Evolutionary conservation across 2,329 filamentous ascomycete species (phyloP).

Genomic region (Rhexocercosporidium sp.): DNA sequence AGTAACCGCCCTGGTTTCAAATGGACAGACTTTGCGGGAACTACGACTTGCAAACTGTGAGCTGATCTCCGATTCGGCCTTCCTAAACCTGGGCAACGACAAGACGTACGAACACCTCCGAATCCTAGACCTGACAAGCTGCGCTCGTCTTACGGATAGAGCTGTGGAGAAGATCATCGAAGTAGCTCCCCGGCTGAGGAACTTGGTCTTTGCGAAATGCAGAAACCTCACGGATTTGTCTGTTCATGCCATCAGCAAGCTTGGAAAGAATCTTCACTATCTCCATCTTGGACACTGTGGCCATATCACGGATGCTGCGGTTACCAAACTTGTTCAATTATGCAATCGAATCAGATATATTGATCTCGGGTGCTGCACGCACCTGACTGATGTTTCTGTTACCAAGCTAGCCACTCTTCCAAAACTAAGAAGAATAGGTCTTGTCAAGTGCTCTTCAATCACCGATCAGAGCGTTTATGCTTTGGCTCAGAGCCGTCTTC

Average conservation of each 20-base stretch:
- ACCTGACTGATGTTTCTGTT: slow-evolving; percentile 87
- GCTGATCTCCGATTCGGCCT: slow-evolving; percentile 85
- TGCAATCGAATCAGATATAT: slow-evolving; percentile 98
- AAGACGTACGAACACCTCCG: slow-evolving; percentile 83
- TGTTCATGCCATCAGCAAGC: slow-evolving; percentile 82
- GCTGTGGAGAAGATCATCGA: slow-evolving; percentile 88
- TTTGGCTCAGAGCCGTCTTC: slow-evolving; percentile 66
- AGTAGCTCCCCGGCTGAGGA: slow-evolving; percentile 84
- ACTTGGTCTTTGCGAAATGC: slow-evolving; percentile 94
- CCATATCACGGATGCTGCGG: slow-evolving; percentile 87
- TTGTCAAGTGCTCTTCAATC: slow-evolving; percentile 92
- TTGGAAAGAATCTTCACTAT: slow-evolving; percentile 97
- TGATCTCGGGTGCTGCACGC: slow-evolving; percentile 91
- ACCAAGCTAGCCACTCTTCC: slow-evolving; percentile 83
- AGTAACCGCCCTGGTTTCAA: slow-evolving; percentile 78
- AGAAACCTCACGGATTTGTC: slow-evolving; percentile 88
- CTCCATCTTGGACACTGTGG: slow-evolving; percentile 94
- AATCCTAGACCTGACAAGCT: slow-evolving; percentile 93
- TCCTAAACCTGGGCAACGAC: slow-evolving; percentile 74
- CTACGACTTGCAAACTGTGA: slow-evolving; percentile 85
- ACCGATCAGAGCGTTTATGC: slow-evolving; percentile 89
- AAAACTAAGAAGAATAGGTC: slow-evolving; percentile 90
- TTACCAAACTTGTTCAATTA: slow-evolving; percentile 79
- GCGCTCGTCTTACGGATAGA: slow-evolving; percentile 80
- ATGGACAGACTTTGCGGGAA: slow-evolving; percentile 85